Evolutionary conservation across 2,329 filamentous ascomycete species (phyloP).

Genomic region (Claviceps spartinae): DNA sequence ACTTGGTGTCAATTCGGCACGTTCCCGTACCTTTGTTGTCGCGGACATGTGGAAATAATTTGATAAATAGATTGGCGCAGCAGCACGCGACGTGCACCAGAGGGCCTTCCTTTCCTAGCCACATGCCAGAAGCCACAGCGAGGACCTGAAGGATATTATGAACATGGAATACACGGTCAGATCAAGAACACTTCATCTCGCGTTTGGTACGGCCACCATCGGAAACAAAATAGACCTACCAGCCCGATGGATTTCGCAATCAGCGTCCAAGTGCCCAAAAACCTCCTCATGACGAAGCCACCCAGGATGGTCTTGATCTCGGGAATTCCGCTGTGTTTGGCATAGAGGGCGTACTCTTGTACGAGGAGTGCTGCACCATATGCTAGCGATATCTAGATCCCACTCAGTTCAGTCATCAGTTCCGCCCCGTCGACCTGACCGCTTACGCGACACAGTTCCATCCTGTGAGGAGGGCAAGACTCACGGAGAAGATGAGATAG

Average conservation of each 20-base stretch:
- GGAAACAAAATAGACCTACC: conserved; percentile 32
- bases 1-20: neutral
- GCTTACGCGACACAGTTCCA: too few relatives aligned
- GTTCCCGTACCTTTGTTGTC: conserved; percentile 62
- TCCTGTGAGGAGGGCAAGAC: conserved; percentile 13
- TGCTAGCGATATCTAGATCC: conserved; percentile 58
- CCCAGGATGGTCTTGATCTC: conserved; percentile 96
- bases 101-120: conserved; percentile 92
- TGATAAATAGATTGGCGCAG: conserved; percentile 88
- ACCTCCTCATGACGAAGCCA: conserved; percentile 80
- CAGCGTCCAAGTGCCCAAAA: conserved; percentile 80
- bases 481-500: conserved; percentile 71
- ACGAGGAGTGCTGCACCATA: conserved; percentile 66
- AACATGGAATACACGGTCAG: neutral
- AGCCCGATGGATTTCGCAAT: conserved; percentile 79
- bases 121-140: conserved; percentile 85
- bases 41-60: conserved; percentile 66
- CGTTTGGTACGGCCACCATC: neutral
- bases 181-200: neutral
- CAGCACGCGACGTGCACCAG: conserved; percentile 94
- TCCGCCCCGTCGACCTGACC: neutral
- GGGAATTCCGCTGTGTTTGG: conserved; percentile 89
- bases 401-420: neutral
- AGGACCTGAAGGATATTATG: conserved; percentile 45
- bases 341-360: conserved; percentile 71